Percentiles rank a stretch among this genome's conserved stretches.
Conservation (phyloP, 768 basidiomycete genomes). For the Rubroboletus pulcherrimus region DNA sequence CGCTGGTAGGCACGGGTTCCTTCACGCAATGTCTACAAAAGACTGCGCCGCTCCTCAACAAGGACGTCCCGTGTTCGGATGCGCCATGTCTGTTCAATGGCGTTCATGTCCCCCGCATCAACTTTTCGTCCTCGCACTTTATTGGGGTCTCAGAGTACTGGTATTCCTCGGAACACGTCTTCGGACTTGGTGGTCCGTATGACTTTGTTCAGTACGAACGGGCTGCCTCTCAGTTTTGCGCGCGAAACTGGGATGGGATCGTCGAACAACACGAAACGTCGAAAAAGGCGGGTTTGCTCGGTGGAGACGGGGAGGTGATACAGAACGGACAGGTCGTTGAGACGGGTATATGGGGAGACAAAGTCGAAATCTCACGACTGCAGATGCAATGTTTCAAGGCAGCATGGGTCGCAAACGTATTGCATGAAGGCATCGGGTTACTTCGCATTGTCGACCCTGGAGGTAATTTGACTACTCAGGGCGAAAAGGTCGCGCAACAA, state of each 20-base stretch:
- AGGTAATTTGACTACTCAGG: conserved; percentile 69
- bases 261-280: conserved; percentile 58
- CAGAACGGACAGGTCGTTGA: conserved; percentile 58
- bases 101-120: conserved; percentile 88
- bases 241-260: conserved; percentile 73
- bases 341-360: conserved; percentile 63
- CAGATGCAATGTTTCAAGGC: conserved; percentile 99
- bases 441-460: conserved; percentile 86
- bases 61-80: conserved; percentile 76
- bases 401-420: conserved; percentile 93
- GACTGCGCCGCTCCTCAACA: conserved; percentile 79
- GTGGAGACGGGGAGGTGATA: conserved; percentile 64
- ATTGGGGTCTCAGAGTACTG: conserved; percentile 99
- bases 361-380: conserved; percentile 78
- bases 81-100: conserved; percentile 92
- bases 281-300: conserved; percentile 44
- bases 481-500: conserved; percentile 67
- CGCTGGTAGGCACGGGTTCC: conserved; percentile 81
- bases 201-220: conserved; percentile 96
- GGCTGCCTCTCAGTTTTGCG: conserved; percentile 84
- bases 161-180: conserved; percentile 98
- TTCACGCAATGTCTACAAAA: conserved; percentile 78
- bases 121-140: conserved; percentile 90
- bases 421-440: conserved; percentile 94
- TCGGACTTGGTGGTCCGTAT: conserved; percentile 91